phyloP scores from a whole-genome alignment of 257 asterid species.

The Schizonepeta tenuifolia region DNA sequence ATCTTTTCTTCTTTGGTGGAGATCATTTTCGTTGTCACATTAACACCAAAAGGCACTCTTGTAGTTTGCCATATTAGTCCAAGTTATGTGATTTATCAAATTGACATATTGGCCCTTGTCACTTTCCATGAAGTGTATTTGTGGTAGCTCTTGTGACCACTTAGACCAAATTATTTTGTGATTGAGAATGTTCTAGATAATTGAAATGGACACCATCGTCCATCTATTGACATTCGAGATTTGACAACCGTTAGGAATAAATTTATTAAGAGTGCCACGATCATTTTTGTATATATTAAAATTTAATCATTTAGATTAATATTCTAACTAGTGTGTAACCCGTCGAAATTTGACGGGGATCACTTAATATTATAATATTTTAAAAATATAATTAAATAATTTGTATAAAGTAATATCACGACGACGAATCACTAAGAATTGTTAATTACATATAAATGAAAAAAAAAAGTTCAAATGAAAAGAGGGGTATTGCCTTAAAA shows the following conservation, averaged over 20 bases:
- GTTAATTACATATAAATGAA: no score
- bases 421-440: no score
- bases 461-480: no score
- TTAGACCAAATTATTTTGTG: constrained; percentile 16
- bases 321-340: no score
- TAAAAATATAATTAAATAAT: no score
- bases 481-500: no score
- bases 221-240: not conserved
- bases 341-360: no score
- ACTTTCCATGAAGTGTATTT: constrained; percentile 31
- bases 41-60: constrained; percentile 36
- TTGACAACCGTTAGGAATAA: constrained; percentile 13
- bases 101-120: constrained; percentile 33
- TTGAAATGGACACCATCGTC: constrained; percentile 12
- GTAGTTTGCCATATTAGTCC: constrained; percentile 35
- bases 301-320: not conserved
- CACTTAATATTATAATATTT: no score
- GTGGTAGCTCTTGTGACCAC: constrained; percentile 26
- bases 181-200: constrained; percentile 2
- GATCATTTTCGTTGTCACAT: constrained; percentile 28
- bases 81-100: constrained; percentile 25
- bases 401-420: no score
- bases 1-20: constrained; percentile 24
- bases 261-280: not conserved
- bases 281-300: not conserved